Evolutionary conservation across 2,329 filamentous ascomycete species (phyloP).

Genomic region (Xylariaceae sp.): DNA sequence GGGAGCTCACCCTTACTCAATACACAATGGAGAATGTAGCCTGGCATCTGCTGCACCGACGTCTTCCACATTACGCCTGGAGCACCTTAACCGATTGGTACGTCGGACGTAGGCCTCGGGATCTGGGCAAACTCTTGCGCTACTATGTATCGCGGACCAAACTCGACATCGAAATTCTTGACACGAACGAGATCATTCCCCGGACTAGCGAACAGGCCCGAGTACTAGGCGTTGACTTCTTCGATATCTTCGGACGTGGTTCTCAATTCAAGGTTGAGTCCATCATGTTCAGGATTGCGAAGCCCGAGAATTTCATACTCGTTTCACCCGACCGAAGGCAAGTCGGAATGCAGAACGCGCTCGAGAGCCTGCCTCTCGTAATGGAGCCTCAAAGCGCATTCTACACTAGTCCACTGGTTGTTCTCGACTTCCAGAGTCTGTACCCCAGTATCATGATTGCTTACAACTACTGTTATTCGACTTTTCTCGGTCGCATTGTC

Average conservation of each 20-base stretch:
- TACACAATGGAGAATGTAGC: conserved; percentile 96
- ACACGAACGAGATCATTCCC: conserved; percentile 80
- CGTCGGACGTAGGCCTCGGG: conserved; percentile 58
- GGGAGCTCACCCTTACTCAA: conserved; percentile 85
- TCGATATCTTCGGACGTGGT: conserved; percentile 88
- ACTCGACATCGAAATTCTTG: conserved; percentile 84
- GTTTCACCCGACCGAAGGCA: conserved; percentile 88
- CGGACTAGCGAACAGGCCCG: conserved; percentile 92
- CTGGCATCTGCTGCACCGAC: conserved; percentile 81
- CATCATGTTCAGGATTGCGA: conserved; percentile 96
- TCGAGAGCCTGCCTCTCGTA: conserved; percentile 89
- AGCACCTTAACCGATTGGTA: conserved; percentile 80
- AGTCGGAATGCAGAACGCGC: conserved; percentile 86
- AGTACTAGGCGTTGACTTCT: conserved; percentile 90
- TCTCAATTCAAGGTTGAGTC: conserved; percentile 99
- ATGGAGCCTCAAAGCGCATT: conserved; percentile 97
- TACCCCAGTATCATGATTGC: conserved; percentile 99
- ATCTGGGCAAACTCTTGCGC: conserved; percentile 68
- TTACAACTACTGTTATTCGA: conserved; percentile 98
- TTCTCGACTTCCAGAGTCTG: conserved; percentile 91
- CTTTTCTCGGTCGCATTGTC: conserved; percentile 79
- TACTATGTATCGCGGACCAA: conserved; percentile 73
- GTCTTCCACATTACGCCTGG: conserved; percentile 83
- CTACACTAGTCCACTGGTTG: conserved; percentile 82
- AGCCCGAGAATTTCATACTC: conserved; percentile 89